phyloP scores from a whole-genome alignment of 2,329 filamentous ascomycete genomes.

The Fusarium chaquense region DNA sequence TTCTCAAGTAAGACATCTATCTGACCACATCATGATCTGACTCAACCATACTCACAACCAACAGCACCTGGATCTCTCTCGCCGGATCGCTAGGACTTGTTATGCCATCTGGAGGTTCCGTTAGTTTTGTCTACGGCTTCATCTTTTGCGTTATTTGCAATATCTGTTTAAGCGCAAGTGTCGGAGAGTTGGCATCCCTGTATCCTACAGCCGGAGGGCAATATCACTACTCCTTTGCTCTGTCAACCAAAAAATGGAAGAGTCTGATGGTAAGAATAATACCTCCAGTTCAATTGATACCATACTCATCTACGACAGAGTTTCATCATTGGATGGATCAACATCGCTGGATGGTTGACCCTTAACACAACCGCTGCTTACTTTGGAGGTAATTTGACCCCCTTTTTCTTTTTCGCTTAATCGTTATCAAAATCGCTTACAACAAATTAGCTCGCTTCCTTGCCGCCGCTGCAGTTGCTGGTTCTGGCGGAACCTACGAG shows the following conservation, averaged over 20 bases:
- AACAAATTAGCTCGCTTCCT: conserved; percentile 55
- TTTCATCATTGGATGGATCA: conserved; percentile 60
- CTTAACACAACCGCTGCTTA: conserved; percentile 59
- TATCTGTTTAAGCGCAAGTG: conserved; percentile 35
- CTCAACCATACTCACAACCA: neutral
- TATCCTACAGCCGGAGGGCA: conserved; percentile 49
- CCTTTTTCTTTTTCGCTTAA: neutral
- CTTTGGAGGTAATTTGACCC: conserved; percentile 53
- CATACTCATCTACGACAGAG: conserved; percentile 46
- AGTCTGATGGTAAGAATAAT: conserved; percentile 49
- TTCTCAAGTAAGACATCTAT: conserved; percentile 52
- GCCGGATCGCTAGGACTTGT: conserved; percentile 59
- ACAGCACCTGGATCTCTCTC: conserved; percentile 52
- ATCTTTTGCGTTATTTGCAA: conserved; percentile 47
- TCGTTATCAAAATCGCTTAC: neutral
- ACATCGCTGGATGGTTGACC: conserved; percentile 60
- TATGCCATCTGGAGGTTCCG: conserved; percentile 57
- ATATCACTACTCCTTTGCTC: conserved; percentile 58
- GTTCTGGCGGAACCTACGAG: conserved; percentile 54
- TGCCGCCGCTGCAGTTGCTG: conserved; percentile 56
- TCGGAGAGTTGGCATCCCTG: conserved; percentile 39
- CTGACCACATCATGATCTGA: neutral
- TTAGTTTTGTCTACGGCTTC: conserved; percentile 56
- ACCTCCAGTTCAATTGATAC: neutral
- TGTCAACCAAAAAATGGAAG: conserved; percentile 56